Conservation (phyloP, 345 rosid genomes). For the Kernera saxatilis region DNA sequence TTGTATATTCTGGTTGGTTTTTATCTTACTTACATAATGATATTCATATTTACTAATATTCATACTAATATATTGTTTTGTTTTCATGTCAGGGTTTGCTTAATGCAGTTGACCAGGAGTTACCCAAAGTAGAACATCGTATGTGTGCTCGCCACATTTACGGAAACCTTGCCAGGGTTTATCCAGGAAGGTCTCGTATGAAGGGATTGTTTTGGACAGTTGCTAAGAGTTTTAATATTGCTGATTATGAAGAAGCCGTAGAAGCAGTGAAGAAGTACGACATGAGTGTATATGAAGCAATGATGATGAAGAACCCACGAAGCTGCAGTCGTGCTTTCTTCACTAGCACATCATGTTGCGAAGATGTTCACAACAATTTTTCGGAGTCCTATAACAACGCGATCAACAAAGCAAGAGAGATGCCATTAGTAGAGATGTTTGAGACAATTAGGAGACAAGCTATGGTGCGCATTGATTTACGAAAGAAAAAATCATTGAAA, state of each 20-base stretch:
- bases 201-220: background rate
- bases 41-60: too few species aligned
- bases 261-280: background rate
- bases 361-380: background rate
- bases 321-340: background rate
- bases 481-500: background rate
- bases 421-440: background rate
- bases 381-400: background rate
- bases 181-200: background rate
- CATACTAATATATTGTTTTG: too few species aligned
- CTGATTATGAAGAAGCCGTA: background rate
- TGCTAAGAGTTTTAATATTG: background rate
- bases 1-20: too few species aligned
- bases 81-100: background rate
- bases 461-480: background rate
- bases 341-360: background rate
- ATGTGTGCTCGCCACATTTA: background rate
- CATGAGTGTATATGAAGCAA: background rate
- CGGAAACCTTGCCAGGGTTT: background rate
- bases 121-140: background rate
- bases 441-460: background rate
- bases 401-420: background rate
- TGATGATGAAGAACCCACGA: background rate
- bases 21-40: too few species aligned
- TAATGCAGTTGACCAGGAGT: background rate